Base-by-base conservation (phyloP, 2,329 filamentous ascomycete species). In the Colletotrichum chrysophilum region DNA sequence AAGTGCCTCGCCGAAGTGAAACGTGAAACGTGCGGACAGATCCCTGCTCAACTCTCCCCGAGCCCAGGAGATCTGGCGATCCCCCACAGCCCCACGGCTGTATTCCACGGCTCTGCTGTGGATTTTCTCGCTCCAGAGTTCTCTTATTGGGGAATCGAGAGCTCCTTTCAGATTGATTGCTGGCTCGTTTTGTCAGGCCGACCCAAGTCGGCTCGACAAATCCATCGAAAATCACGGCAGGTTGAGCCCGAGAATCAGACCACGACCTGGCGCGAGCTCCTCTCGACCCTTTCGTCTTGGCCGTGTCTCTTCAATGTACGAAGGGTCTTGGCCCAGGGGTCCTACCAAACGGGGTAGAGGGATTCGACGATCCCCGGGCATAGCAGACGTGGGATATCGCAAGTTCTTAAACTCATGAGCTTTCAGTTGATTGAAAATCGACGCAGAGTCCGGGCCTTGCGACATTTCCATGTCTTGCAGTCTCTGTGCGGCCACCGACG, bases 1-100 rank as follows among this genome's bases (percentile, higher is more conserved):
- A 75, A 64, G 64, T 73, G 58, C 69, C 70, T 75, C 65, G 65
- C 70, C 73, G 64, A 73, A 60, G 70, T 75, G 73, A 75, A 75
- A 75, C 70, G 70, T 73, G 73, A 75, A 75, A 75, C 73, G 70
- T 73, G 73, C 64, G 70, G 64, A 65, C 70, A 71, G 70, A 75
- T 75, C 73, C 73, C 64, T 73, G 73, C 70, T 67, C 70, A 73
- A 68, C 64, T 69, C 64, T n/a, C 34, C 32, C 62, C 73, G 24
- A 34, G 61, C 62, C 32, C 58, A 58, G 62, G 61, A 30, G 69
- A 67, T 72, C 62, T 64, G 73, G 55, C 62, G 69, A 73, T 75
- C 69, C 64, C 62, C 70, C 62, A 66, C 38, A 24, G 38, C 62
- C 52, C 32, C 60, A 36, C 36, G 14, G 52, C 18, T 16, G 48